Evolutionary conservation across 2,329 filamentous ascomycete genomes (phyloP).

Genomic region (Microsporum ferrugineum): DNA sequence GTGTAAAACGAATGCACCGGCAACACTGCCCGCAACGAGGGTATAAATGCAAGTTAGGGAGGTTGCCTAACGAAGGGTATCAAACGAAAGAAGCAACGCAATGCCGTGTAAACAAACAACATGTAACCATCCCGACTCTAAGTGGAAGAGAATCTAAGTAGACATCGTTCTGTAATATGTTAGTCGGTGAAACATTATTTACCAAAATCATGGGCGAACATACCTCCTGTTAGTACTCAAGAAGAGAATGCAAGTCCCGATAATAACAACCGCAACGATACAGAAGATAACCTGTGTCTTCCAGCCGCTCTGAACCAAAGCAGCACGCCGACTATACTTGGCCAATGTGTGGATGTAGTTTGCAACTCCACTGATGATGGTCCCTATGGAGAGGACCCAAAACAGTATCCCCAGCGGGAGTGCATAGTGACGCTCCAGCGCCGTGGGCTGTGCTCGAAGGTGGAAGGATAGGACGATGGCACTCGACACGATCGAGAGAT

Average conservation of each 20-base stretch:
- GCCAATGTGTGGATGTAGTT: constrained; percentile 81
- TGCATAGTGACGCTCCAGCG: constrained; percentile 63
- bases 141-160: background rate
- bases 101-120: background rate
- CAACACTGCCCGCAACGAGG: background rate
- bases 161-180: background rate
- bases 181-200: background rate
- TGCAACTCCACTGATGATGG: constrained; percentile 61
- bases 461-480: constrained; percentile 93
- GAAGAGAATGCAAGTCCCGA: constrained; percentile 36
- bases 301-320: constrained; percentile 86
- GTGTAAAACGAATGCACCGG: background rate
- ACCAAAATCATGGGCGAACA: background rate
- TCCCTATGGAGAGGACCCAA: constrained; percentile 70
- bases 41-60: background rate
- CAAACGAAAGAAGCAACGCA: background rate
- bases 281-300: constrained; percentile 70
- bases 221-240: constrained; percentile 27
- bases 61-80: background rate
- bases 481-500: constrained; percentile 79
- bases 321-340: constrained; percentile 64
- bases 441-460: constrained; percentile 59
- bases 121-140: background rate
- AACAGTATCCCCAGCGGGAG: constrained; percentile 78
- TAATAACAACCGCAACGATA: constrained; percentile 33